These are phyloP conservation scores for Onygenales sp. DNA, from an alignment of 2,329 filamentous ascomycete species.

Conservation along the genomic window DNA sequence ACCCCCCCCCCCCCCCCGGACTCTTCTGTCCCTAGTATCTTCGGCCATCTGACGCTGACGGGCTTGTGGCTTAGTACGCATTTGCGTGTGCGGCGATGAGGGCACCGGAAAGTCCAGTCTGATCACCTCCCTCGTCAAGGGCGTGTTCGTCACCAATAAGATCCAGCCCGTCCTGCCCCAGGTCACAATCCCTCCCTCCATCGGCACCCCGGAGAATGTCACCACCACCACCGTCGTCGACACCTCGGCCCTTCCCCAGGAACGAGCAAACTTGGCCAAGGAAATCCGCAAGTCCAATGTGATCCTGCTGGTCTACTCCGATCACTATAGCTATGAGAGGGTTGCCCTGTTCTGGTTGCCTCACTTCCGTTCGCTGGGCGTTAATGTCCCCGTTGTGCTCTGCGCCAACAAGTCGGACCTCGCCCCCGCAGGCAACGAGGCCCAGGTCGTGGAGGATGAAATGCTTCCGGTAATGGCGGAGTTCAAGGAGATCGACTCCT, in stretches of 20 bases:
- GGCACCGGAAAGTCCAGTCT: conserved; percentile 88
- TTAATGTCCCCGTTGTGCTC: conserved; percentile 93
- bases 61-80: conserved; percentile 52
- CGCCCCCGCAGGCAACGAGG: conserved; percentile 60
- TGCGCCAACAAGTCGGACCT: conserved; percentile 98
- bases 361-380: conserved; percentile 93
- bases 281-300: conserved; percentile 96
- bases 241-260: conserved; percentile 88
- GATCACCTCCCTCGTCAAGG: conserved; percentile 92
- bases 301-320: conserved; percentile 91
- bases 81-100: conserved; percentile 95
- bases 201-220: conserved; percentile 91
- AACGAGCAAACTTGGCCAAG: conserved; percentile 79
- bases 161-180: conserved; percentile 91
- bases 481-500: conserved; percentile 97
- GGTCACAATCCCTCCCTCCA: conserved; percentile 86
- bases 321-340: conserved; percentile 97
- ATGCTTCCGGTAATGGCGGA: conserved; percentile 98
- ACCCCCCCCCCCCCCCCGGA: too few species aligned
- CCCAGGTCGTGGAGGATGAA: conserved; percentile 87
- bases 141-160: conserved; percentile 90
- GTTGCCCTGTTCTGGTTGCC: conserved; percentile 98
- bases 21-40: too few species aligned
- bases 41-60: not conserved
- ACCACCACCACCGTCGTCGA: conserved; percentile 90